Evolutionary conservation across 805 yeast species (phyloP).

Genomic region (Danielozyma ontarioensis): DNA sequence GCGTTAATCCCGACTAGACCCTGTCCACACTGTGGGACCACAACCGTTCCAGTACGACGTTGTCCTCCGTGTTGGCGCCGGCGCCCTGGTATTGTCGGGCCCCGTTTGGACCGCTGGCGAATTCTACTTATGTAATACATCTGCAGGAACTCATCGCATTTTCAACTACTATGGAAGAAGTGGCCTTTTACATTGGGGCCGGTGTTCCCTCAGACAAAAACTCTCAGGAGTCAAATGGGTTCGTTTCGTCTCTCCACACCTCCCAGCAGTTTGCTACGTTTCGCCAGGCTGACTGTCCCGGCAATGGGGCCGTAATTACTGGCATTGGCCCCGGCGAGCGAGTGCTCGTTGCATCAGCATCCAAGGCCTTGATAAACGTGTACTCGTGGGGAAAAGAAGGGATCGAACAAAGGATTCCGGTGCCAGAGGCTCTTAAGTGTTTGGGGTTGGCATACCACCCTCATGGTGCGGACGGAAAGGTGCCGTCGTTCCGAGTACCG

Average conservation of each 20-base stretch:
- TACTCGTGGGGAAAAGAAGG: slow-evolving; percentile 69
- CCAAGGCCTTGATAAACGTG: slow-evolving; percentile 69
- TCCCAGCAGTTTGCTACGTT: slow-evolving; percentile 46
- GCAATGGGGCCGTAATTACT: slow-evolving; percentile 43
- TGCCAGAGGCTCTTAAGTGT: slow-evolving; percentile 73
- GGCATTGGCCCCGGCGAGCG: slow-evolving; percentile 46
- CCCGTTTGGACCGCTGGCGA: too few species aligned
- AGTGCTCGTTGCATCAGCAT: slow-evolving; percentile 59
- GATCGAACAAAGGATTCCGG: slow-evolving; percentile 72
- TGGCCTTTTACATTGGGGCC: slow-evolving; percentile 41
- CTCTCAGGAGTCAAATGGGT: slow-evolving; percentile 38
- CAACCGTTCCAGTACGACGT: too few species aligned
- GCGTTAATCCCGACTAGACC: too few species aligned
- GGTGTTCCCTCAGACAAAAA: slow-evolving; percentile 42
- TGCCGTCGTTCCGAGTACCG: slow-evolving; percentile 46
- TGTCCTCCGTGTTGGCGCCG: too few species aligned
- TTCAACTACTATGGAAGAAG: slow-evolving; percentile 59
- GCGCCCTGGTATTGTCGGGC: too few species aligned
- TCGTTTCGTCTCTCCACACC: slow-evolving; percentile 40
- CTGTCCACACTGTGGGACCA: too few species aligned
- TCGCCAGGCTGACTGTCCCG: slow-evolving; percentile 46
- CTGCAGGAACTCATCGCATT: too few species aligned
- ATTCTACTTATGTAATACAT: too few species aligned
- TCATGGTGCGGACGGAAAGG: slow-evolving; percentile 9
- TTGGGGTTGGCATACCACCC: slow-evolving; percentile 41